phyloP scores from a whole-genome alignment of 2,329 filamentous ascomycete genomes.

The Claviceps sp. region DNA sequence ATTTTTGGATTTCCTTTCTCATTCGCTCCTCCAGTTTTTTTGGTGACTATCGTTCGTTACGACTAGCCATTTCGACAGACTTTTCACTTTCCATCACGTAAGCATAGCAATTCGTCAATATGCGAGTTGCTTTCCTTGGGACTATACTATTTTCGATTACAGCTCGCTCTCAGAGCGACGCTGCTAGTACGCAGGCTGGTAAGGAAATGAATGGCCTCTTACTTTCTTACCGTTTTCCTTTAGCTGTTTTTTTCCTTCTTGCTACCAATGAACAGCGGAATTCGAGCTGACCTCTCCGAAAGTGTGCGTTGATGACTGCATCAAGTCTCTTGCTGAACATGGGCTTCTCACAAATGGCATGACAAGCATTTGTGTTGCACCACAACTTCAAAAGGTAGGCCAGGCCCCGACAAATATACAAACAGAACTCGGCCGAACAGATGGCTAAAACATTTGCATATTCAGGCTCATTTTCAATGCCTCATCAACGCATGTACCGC shows the following conservation, averaged over 20 bases:
- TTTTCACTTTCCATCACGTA: constrained; percentile 7
- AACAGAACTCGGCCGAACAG: background rate
- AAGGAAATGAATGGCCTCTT: background rate
- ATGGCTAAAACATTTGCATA: constrained; percentile 3
- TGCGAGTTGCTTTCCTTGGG: constrained; percentile 11
- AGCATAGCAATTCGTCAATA: constrained; percentile 7
- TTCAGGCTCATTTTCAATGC: constrained; percentile 20
- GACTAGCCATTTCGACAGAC: constrained; percentile 13
- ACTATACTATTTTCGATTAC: constrained; percentile 8
- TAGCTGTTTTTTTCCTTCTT: background rate
- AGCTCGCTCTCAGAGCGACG: constrained; percentile 1
- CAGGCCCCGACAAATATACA: too few relatives aligned
- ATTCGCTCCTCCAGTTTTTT: constrained; percentile 12
- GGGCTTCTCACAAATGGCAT: constrained; percentile 7
- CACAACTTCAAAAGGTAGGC: constrained; percentile 6
- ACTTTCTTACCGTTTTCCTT: background rate
- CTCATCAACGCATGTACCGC: constrained; percentile 15
- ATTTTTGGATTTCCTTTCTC: constrained; percentile 18
- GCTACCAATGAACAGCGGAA: background rate
- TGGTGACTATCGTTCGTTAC: constrained; percentile 20
- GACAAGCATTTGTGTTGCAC: constrained; percentile 8
- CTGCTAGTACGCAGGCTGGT: background rate
- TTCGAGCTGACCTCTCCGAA: background rate
- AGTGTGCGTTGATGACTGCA: constrained; percentile 12
- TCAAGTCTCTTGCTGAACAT: constrained; percentile 8